phyloP scores from a whole-genome alignment of 2,329 filamentous ascomycete genomes.

The Penicillium janthinellum region DNA sequence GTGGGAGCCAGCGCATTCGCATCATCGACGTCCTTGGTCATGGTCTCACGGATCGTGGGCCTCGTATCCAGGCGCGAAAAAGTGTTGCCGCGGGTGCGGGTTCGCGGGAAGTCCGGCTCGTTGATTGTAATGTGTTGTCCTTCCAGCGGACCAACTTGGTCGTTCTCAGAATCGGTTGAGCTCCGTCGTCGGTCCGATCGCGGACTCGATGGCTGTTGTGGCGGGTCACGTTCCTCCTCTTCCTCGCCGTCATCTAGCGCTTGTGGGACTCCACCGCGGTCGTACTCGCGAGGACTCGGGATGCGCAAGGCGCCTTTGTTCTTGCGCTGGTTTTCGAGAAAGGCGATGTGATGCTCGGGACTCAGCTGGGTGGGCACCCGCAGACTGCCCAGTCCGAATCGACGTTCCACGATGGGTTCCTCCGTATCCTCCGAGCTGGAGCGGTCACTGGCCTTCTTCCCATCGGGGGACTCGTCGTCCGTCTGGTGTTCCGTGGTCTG shows the following conservation, averaged over 20 bases:
- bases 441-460: conserved; percentile 22
- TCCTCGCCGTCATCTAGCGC: conserved; percentile 52
- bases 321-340: conserved; percentile 79
- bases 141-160: conserved; percentile 31
- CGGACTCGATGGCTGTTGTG: conserved; percentile 24
- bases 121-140: conserved; percentile 51
- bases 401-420: conserved; percentile 10
- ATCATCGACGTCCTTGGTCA: conserved; percentile 35
- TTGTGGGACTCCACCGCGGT: conserved; percentile 74
- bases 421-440: conserved; percentile 22
- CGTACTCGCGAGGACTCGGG: conserved; percentile 86
- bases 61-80: conserved; percentile 44
- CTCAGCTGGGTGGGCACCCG: conserved; percentile 56
- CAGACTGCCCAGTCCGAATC: conserved; percentile 58
- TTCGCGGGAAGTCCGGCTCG: conserved; percentile 44
- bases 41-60: conserved; percentile 35
- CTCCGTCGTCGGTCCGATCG: conserved; percentile 25
- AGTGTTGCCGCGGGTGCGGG: conserved; percentile 38
- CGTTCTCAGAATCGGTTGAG: conserved; percentile 21
- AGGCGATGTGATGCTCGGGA: conserved; percentile 81
- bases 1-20: conserved; percentile 26
- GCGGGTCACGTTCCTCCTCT: conserved; percentile 37
- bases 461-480: conserved; percentile 28
- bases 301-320: conserved; percentile 79
- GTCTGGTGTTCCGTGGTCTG: conserved; percentile 30